Evolutionary conservation across 1,284 basidiomycete species (phyloP).

Genomic region (Ceratobasidium sp.): DNA sequence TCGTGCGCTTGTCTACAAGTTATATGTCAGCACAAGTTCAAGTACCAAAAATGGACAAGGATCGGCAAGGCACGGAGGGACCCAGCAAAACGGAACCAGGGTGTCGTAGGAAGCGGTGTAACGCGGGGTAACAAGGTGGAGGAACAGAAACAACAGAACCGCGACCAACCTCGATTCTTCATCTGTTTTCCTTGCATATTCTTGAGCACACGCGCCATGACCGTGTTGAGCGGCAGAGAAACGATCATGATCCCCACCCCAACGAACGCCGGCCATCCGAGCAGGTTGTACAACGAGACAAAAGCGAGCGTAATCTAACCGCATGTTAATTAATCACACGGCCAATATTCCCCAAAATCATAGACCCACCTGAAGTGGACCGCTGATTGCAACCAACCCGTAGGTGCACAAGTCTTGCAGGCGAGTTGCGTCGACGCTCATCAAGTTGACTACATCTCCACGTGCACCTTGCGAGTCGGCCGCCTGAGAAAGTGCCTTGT

Average conservation of each 20-base stretch:
- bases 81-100: too few relatives aligned
- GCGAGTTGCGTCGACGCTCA: slow-evolving; percentile 85
- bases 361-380: slow-evolving; percentile 66
- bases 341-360: too few relatives aligned
- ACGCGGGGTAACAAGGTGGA: too few relatives aligned
- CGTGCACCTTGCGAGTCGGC: slow-evolving; percentile 80
- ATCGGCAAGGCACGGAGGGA: slow-evolving; percentile 4
- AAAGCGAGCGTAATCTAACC: slow-evolving; percentile 89
- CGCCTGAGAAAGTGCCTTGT: slow-evolving; percentile 84
- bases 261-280: slow-evolving; percentile 92
- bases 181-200: slow-evolving; percentile 85
- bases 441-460: slow-evolving; percentile 93
- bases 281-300: slow-evolving; percentile 83
- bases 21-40: not conserved
- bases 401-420: slow-evolving; percentile 89
- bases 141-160: too few relatives aligned
- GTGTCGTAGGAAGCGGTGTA: too few relatives aligned
- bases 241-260: slow-evolving; percentile 92
- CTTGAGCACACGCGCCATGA: slow-evolving; percentile 78
- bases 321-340: too few relatives aligned
- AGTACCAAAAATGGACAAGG: slow-evolving; percentile 3
- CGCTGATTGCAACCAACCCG: slow-evolving; percentile 71
- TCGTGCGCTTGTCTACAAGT: slow-evolving; percentile 64
- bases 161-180: slow-evolving; percentile 73
- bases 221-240: slow-evolving; percentile 80